Evolutionary conservation across 2,329 filamentous ascomycete genomes (phyloP), one percentile per base, ranked within the genome.

Genomic region (Fusarium nelsonii): DNA sequence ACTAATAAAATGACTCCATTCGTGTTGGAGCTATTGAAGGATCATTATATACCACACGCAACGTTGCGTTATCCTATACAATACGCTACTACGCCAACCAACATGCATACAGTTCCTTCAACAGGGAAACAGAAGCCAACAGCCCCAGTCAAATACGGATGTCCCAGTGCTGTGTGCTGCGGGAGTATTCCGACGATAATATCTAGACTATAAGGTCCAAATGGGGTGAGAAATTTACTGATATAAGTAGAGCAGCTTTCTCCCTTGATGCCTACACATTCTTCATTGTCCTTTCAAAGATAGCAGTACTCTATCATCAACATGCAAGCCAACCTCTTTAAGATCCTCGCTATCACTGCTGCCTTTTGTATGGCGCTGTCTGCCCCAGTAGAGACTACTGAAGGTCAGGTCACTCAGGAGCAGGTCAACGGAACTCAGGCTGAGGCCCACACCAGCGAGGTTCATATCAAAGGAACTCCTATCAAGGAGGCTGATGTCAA

Each of bases 241-340:
- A 26, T 36, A 34, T 28, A 44, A 34, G 20, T 44, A 44, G 16
- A 44, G 6, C 11, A 44, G 30, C 8, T 7, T n/a, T 41, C 16
- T 28, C 28, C 11, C 39, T 28, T 18, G 11, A 43, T 26, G 9
- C 2, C 10, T 28, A 20, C 14, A 16, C 9, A 20, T 51, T 40
- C 34, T 51, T 14, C 7, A 0, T 15, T 9, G 30, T 32, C 33
- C 23, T 40, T 8, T 11, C 36, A 51, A 40, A 20, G 36, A 12
- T 10, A 43, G 20, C 20, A 20, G 4, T 20, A 20, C 2, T n/a
- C 11, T 1, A 18, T 8, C 8, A 14, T 8, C 39, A 43, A 34
- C 11, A 53, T 53, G 50, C 50, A 43, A 28, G 39, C 12, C 28
- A 28, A 33, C n/a, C 48, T 51, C n/a, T 51, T 18, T 4, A 53